These are phyloP conservation scores for Nigrograna mackinnonii DNA, from an alignment of 2,329 filamentous ascomycete species.

Conservation along the genomic window DNA sequence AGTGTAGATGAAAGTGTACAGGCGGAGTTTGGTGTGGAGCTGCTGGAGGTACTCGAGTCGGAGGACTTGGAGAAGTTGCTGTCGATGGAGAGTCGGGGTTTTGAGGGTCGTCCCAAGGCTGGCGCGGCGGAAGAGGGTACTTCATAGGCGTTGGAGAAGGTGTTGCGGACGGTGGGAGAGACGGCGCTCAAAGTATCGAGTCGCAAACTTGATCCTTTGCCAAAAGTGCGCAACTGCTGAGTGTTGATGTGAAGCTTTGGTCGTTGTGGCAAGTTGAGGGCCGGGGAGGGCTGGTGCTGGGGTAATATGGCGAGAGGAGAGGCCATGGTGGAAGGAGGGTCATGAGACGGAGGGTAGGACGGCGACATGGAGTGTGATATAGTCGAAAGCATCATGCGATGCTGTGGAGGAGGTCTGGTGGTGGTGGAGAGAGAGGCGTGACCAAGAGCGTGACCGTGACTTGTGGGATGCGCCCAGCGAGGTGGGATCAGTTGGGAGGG, in stretches of 20 bases:
- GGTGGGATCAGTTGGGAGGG: too few relatives aligned
- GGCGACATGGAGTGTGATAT: constrained; percentile 36
- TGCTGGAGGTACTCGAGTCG: constrained; percentile 16
- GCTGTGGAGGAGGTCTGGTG: background rate
- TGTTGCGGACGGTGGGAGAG: constrained; percentile 65
- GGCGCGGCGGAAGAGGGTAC: constrained; percentile 32
- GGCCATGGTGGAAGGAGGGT: constrained; percentile 40
- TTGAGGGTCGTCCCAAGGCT: constrained; percentile 25
- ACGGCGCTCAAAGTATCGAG: constrained; percentile 58
- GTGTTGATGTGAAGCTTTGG: constrained; percentile 67
- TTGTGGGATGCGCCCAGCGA: background rate
- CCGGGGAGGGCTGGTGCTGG: constrained; percentile 20
- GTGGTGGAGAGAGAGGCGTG: too few relatives aligned
- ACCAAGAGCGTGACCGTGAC: background rate
- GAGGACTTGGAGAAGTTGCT: constrained; percentile 23
- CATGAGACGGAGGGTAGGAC: constrained; percentile 23
- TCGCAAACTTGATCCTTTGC: constrained; percentile 57
- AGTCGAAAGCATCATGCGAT: constrained; percentile 41
- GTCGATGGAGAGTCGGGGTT: constrained; percentile 37
- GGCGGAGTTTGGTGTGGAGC: constrained; percentile 37
- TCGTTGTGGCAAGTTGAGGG: constrained; percentile 38
- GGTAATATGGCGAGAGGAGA: constrained; percentile 51
- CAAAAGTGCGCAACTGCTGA: constrained; percentile 53
- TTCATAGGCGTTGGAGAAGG: constrained; percentile 64
- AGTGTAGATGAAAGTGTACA: constrained; percentile 43